Base-by-base conservation (phyloP, 116 monocot species). In the Posidonia oceanica region DNA sequence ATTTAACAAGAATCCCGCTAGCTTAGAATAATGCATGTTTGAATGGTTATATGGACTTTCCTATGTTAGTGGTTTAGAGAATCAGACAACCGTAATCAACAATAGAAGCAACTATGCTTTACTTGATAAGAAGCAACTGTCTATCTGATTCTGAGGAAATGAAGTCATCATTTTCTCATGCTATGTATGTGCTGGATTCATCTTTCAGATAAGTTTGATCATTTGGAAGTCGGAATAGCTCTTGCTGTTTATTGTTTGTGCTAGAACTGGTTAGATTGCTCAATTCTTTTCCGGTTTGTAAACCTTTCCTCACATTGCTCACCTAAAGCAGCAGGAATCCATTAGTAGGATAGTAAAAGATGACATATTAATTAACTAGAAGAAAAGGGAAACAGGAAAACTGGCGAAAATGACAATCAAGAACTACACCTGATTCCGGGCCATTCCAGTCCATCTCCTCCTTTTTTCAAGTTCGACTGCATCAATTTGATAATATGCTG, bases 71-170 rank as follows among this genome's bases (percentile, higher is more conserved):
- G 8, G 12, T 10, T 2, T 7, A 48, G 48, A 10, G 48, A 48
- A 48, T 12, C 48, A 48, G 5, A 48, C 7, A 48, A 12, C 12
- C 12, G 7, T 48, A 12, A 48, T 48, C 7, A 48, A 48, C 12
- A 48, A 8, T 48, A 48, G 7, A 48, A 12, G 48, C 48, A 48
- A 51, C 48, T 52, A 2, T 60, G 36, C 10, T 29, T 52, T 83
- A 93, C 98, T 75, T 98, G 69, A 93, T 93, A 55, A 98, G 90
- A 42, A 98, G 98, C 78, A 85, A 61, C 64, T 98, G 98, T 17
- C 75, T 63, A 84, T 98, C 98, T 66, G 93, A 93, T 79, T 98
- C 98, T 68, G 98, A 93, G 72, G 90, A 78, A 75, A 98, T 93
- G 63, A 98, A 90, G 73, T 93, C 98, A 80, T 98, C 93, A 84